phyloP scores from a whole-genome alignment of 140 eudicot genomes.

The Senecio squalidus region DNA sequence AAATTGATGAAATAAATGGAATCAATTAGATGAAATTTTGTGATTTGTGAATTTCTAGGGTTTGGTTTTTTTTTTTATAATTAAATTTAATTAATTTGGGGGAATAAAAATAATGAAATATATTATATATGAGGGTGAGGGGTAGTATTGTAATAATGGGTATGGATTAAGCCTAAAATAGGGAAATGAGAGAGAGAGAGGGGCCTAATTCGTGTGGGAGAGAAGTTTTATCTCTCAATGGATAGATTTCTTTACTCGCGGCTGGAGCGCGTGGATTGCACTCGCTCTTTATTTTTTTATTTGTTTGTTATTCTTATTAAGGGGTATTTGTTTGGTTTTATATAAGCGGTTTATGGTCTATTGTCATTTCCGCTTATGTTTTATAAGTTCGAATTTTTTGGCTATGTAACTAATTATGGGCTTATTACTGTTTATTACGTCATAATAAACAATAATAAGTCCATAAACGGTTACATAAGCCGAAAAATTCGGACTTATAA shows the following conservation, averaged over 20 bases:
- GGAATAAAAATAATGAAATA: slow-evolving; percentile 7
- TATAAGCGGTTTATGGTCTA: no score
- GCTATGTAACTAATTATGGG: no score
- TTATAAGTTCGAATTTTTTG: no score
- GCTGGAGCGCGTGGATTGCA: slow-evolving; percentile 14
- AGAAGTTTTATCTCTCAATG: slow-evolving; percentile 32
- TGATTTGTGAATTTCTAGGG: not conserved
- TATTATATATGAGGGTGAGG: slow-evolving; percentile 24
- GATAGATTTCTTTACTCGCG: slow-evolving; percentile 9
- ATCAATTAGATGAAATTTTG: not conserved
- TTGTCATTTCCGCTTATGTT: no score
- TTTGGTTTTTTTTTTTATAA: not conserved
- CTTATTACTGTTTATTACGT: no score
- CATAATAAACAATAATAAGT: no score
- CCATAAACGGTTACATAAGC: no score
- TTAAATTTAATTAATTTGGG: slow-evolving; percentile 23
- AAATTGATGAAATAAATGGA: no score
- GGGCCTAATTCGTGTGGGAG: slow-evolving; percentile 38
- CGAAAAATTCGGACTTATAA: no score
- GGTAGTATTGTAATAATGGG: slow-evolving; percentile 15
- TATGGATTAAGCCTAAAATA: slow-evolving; percentile 19
- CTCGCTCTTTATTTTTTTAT: not conserved
- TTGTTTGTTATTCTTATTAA: not conserved
- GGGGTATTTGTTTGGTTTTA: no score
- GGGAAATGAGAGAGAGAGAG: slow-evolving; percentile 23